A percentile compares a stretch with the other conserved stretches of the same genome.
Evolutionary conservation across 208 protist species (phyloP).

Genomic region (Acanthamoeba divionensis): DNA sequence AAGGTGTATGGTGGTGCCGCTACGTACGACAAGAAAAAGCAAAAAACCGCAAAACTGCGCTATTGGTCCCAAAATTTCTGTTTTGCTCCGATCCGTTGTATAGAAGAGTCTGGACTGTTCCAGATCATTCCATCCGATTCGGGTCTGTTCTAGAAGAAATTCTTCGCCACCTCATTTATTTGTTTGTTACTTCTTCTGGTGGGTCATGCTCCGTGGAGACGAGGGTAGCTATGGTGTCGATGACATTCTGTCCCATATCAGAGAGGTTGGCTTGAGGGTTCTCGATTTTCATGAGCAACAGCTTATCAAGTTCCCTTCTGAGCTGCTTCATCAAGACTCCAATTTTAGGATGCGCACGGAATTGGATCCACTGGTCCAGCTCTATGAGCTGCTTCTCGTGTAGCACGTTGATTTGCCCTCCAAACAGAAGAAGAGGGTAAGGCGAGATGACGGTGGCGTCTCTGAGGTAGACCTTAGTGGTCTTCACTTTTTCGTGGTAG

Average conservation of each 20-base stretch:
- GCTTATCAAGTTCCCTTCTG: slow-evolving; percentile 62
- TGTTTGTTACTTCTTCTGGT: too few relatives aligned
- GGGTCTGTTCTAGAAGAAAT: too few relatives aligned
- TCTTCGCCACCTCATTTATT: too few relatives aligned
- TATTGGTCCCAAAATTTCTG: too few relatives aligned
- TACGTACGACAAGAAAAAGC: too few relatives aligned
- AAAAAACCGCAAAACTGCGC: too few relatives aligned
- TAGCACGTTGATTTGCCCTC: slow-evolving; percentile 70
- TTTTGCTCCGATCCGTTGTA: too few relatives aligned
- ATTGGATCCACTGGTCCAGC: slow-evolving; percentile 60
- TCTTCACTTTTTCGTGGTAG: slow-evolving; percentile 93
- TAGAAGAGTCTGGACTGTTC: too few relatives aligned
- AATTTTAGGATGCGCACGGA: slow-evolving; percentile 37
- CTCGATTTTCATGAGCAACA: slow-evolving; percentile 54
- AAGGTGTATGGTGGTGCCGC: too few relatives aligned
- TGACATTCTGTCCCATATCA: background rate
- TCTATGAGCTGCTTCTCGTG: slow-evolving; percentile 55
- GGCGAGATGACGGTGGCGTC: slow-evolving; percentile 88
- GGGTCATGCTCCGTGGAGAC: slow-evolving; percentile 6
- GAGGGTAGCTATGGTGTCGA: slow-evolving; percentile 6
- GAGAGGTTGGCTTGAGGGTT: background rate
- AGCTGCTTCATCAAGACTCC: slow-evolving; percentile 67
- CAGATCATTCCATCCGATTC: too few relatives aligned
- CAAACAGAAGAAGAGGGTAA: slow-evolving; percentile 91
- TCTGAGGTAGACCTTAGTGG: slow-evolving; percentile 87